Evolutionary conservation across 179 eudicot species (phyloP).

Genomic region (Silene vulgaris): DNA sequence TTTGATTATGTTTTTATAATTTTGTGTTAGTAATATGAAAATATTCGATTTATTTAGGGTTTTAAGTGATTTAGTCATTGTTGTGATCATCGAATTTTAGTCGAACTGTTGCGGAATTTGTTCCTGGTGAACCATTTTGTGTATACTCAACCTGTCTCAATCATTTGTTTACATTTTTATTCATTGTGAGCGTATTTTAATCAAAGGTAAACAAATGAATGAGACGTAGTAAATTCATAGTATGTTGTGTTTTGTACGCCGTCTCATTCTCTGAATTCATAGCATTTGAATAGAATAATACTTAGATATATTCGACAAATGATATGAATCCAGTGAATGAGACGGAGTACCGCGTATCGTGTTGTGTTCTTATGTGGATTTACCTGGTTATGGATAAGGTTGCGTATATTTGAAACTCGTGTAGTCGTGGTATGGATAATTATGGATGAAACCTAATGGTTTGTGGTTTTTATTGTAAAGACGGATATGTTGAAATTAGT

Average conservation of each 20-base stretch:
- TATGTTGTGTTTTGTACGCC: no score
- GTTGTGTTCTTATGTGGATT: neutral
- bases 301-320: no score
- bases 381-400: neutral
- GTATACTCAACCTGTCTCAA: neutral
- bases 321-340: no score
- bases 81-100: neutral
- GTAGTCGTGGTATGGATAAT: neutral
- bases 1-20: neutral
- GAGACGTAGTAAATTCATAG: no score
- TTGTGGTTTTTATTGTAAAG: neutral
- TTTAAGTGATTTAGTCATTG: neutral
- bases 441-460: neutral
- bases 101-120: neutral
- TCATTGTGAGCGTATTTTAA: neutral
- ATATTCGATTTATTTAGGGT: neutral
- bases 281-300: no score
- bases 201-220: no score
- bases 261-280: no score
- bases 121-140: neutral
- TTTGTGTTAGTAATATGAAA: neutral
- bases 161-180: no score
- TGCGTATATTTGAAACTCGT: slow-evolving; percentile 4
- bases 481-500: neutral
- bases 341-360: no score